phyloP scores from a whole-genome alignment of 306 rosid species.

The Datisca glomerata region DNA sequence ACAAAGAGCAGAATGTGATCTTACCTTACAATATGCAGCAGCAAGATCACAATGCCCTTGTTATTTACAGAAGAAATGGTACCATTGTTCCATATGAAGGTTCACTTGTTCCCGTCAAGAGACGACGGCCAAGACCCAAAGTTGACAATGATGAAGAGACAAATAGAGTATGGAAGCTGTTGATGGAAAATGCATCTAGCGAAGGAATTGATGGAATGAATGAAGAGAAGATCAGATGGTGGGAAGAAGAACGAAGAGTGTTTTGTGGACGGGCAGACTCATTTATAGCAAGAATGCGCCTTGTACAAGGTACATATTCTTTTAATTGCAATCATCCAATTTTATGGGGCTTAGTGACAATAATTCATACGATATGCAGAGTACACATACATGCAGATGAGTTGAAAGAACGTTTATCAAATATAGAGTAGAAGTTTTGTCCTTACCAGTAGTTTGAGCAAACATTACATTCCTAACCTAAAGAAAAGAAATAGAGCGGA shows the following conservation, averaged over 20 bases:
- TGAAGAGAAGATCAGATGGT: conserved; percentile 14
- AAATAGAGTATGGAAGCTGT: conserved; percentile 80
- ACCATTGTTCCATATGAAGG: conserved; percentile 44
- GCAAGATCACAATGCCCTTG: conserved; percentile 27
- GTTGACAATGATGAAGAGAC: conserved; percentile 92
- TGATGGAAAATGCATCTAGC: conserved; percentile 59
- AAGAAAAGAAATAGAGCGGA: no score
- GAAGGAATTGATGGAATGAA: conserved; percentile 68
- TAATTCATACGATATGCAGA: no score
- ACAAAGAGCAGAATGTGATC: conserved; percentile 31
- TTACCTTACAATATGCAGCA: conserved; percentile 30
- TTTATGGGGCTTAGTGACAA: no score
- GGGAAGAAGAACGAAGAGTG: conserved; percentile 26
- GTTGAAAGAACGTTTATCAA: no score
- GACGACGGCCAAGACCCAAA: conserved; percentile 55
- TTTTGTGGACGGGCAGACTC: conserved; percentile 13
- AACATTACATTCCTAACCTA: no score
- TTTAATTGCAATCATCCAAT: no score
- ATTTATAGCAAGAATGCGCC: conserved; percentile 22
- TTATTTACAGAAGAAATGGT: conserved; percentile 34
- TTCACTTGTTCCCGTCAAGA: conserved; percentile 34
- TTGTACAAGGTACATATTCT: conserved; percentile 19
- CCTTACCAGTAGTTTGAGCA: no score
- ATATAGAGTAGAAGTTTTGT: no score
- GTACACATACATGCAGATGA: no score